Evolutionary conservation across 2,329 filamentous ascomycete genomes (phyloP), one percentile per base, ranked within the genome.

Genomic region (Diaporthe nobilis): DNA sequence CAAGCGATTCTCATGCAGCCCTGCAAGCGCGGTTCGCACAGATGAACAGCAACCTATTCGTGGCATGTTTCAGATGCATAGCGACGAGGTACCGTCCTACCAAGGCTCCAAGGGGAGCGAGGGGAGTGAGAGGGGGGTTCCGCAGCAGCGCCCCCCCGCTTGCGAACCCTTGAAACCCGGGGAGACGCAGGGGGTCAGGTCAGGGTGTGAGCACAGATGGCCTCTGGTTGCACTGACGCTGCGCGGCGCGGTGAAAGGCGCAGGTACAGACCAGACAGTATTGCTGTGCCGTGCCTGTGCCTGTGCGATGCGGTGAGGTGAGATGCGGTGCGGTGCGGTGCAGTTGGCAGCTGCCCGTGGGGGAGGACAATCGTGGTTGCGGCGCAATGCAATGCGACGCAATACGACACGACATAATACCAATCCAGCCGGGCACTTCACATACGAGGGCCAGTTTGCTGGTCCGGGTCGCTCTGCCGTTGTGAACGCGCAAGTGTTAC

Each of bases 1-100:
- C 72, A 44, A 71, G 72, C 72, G 72, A 74, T 28, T 34, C 61
- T 74, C 42, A 71, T 71, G 63, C 72, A 74, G 72, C 61, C 61
- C 61, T 74, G 72, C 72, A 68, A 68, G 55, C 67, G 67, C 72
- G 34, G 51, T 71, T 74, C 61, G 53, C 49, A 57, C 65, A 70
- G 65, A 70, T 70, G 65, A 70, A 70, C 65, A 55, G 65, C 65
- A 70, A 70, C 65, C 65, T 70, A 70, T 70, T 70, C 65, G 65
- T 70, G 49, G 65, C 65, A 70, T 70, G 65, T 70, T 70, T 70
- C 65, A 70, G 65, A 70, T 55, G 49, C 49, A 42, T 49, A 70
- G 34, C 49, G 37, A 55, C 65, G 65, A 70, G 65, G 65, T 70
- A 55, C 49, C 65, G 65, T 68, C 65, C 47, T 51, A 55, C 34